Conservation (phyloP, 768 basidiomycete genomes). For the Asterophora lycoperdoides region DNA sequence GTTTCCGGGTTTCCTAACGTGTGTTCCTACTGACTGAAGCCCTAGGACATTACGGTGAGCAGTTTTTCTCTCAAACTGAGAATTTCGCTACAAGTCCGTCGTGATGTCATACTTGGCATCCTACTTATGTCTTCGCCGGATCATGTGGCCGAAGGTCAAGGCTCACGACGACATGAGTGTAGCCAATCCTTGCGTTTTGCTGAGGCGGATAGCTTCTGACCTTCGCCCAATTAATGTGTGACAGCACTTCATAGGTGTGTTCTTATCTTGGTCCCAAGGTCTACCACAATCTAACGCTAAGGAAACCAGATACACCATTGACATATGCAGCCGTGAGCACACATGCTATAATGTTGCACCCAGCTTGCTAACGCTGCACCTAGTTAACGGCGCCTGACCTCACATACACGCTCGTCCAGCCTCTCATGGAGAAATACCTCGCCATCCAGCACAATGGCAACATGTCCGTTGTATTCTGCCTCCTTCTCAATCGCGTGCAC, state of each 20-base stretch:
- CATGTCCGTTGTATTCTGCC: constrained; percentile 81
- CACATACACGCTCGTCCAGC: constrained; percentile 85
- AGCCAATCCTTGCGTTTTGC: neutral
- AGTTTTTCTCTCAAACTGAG: neutral
- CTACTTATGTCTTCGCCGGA: no score
- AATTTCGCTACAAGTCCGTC: neutral
- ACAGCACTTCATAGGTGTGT: constrained; percentile 68
- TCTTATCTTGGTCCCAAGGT: neutral
- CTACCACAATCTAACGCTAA: constrained; percentile 1
- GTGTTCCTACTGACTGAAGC: neutral
- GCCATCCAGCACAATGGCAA: constrained; percentile 70
- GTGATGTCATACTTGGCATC: constrained; percentile 1
- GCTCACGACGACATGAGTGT: neutral
- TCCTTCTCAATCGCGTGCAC: constrained; percentile 82
- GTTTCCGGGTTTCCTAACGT: constrained; percentile 19
- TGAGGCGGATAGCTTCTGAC: neutral
- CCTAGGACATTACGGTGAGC: constrained; percentile 60
- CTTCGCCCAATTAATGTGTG: constrained; percentile 6
- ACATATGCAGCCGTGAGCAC: constrained; percentile 69
- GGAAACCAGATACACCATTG: constrained; percentile 69
- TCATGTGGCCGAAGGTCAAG: neutral
- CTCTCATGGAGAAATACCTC: constrained; percentile 83
- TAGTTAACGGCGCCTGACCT: constrained; percentile 84
- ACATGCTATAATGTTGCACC: neutral
- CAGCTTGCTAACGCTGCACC: neutral